Percentiles rank a stretch among this genome's conserved stretches.
phyloP scores from a whole-genome alignment of 768 basidiomycete species.

The Termitomyces bulborhizus region DNA sequence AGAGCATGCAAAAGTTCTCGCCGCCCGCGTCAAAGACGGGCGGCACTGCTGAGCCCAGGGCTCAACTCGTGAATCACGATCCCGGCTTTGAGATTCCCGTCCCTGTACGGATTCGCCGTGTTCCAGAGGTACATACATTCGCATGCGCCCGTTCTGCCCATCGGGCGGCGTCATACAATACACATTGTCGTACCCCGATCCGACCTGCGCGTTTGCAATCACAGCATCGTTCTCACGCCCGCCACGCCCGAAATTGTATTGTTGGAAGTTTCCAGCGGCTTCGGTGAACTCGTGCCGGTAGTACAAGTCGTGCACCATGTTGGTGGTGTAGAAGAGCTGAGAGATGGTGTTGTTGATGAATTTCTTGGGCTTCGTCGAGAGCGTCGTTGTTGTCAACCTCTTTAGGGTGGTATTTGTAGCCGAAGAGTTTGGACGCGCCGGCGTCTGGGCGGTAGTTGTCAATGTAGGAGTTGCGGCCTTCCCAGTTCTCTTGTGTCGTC shows the following conservation, averaged over 20 bases:
- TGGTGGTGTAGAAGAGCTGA: slow-evolving; percentile 85
- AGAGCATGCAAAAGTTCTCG: slow-evolving; percentile 86
- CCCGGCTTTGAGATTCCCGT: slow-evolving; percentile 94
- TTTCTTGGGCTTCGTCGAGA: slow-evolving; percentile 62
- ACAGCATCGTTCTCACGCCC: slow-evolving; percentile 86
- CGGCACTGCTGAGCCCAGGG: slow-evolving; percentile 91
- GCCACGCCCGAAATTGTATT: slow-evolving; percentile 91
- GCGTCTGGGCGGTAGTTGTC: slow-evolving; percentile 78
- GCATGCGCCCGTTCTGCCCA: slow-evolving; percentile 85
- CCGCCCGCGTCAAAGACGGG: slow-evolving; percentile 88
- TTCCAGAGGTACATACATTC: slow-evolving; percentile 99
- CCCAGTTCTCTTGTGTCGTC: slow-evolving; percentile 97
- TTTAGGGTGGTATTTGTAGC: slow-evolving; percentile 72
- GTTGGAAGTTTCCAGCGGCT: slow-evolving; percentile 92
- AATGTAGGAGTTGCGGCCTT: slow-evolving; percentile 59
- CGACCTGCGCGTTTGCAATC: slow-evolving; percentile 94
- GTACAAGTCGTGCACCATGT: slow-evolving; percentile 77
- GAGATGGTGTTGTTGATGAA: slow-evolving; percentile 86
- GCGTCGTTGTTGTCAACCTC: slow-evolving; percentile 49
- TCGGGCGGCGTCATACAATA: slow-evolving; percentile 88
- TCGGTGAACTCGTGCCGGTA: slow-evolving; percentile 94
- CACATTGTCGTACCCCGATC: slow-evolving; percentile 87
- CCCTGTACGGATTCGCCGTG: slow-evolving; percentile 82
- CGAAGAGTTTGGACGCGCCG: slow-evolving; percentile 49
- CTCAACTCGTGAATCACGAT: slow-evolving; percentile 90